Evolutionary conservation across 2,329 filamentous ascomycete species (phyloP), one percentile per base, ranked within the genome.

Genomic region (Orbilia quercus): DNA sequence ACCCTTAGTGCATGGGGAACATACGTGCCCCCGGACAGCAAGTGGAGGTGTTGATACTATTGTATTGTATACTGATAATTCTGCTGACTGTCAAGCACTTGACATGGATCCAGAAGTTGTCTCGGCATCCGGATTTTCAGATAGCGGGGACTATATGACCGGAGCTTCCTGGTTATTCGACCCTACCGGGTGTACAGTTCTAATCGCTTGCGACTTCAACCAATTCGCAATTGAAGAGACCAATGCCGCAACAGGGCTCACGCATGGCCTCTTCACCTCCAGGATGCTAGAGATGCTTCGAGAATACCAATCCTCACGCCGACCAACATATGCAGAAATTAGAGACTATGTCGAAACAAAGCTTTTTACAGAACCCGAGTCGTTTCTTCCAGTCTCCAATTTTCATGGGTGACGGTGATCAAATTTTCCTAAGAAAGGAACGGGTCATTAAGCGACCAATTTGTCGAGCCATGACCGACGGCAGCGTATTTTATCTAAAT

Each of bases 401-500:
- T 3, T 62, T 74, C 23, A 22, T 55, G 7, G 69, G 69, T 5
- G 69, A 74, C 23, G 69, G 54, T 6, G 54, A 74, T 18, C 59
- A 66, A 7, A 42, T 47, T 0, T 74, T 74, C 34, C 34, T 74
- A 18, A 62, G 62, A 12, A 62, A 63, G 2, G 69, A 74, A 22
- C n/a, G 9, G 2, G 47, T 73, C 6, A 11, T 66, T 4, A 60
- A 73, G 51, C 34, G 60, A 16, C 69, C 69, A 7, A 20, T 34
- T 12, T 48, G 36, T 16, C 62, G 20, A 38, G 44, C 60, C 11
- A 14, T 66, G 36, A 18, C 28, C 50, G 3, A 20, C 4, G 3
- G 28, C 66, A 9, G 69, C n/a, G n/a, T n/a, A n/a, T n/a, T n/a
- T n/a, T n/a, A 66, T 1, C n/a, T 73, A n/a, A 60, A 73, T 55